A percentile compares a stretch with the other conserved stretches of the same genome.
Evolutionary conservation across 164 flowering plant genomes (phyloP).

Genomic region (Warburgia ugandensis): DNA sequence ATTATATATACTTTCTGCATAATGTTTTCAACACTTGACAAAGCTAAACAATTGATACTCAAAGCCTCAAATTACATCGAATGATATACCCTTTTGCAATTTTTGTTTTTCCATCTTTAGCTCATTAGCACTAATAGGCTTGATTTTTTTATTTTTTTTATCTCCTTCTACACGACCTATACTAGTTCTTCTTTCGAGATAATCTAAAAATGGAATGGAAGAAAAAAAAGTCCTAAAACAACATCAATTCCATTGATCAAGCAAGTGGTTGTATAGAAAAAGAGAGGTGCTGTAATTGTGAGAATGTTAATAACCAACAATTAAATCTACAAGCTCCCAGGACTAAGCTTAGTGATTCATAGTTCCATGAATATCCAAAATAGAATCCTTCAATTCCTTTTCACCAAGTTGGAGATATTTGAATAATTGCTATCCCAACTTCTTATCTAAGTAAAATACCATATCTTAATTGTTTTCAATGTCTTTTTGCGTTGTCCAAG

Average conservation of each 20-base stretch:
- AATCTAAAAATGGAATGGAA: not conserved
- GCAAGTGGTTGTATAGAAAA: too few species aligned
- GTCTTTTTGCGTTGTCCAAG: constrained; percentile 54
- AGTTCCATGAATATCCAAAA: constrained; percentile 85
- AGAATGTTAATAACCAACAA: not conserved
- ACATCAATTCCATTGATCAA: too few species aligned
- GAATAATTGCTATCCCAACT: constrained; percentile 84
- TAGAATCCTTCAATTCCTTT: constrained; percentile 73
- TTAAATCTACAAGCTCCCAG: not conserved
- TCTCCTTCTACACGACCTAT: constrained; percentile 26
- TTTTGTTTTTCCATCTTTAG: constrained; percentile 98
- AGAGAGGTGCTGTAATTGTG: too few species aligned
- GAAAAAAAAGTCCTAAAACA: not conserved
- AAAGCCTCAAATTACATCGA: too few species aligned
- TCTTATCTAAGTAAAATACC: constrained; percentile 62
- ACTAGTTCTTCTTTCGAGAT: not conserved
- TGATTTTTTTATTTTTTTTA: constrained; percentile 86
- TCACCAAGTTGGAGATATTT: constrained; percentile 59
- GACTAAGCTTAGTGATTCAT: constrained; percentile 88
- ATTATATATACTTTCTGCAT: too few species aligned
- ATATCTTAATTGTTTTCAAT: constrained; percentile 74
- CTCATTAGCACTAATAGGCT: constrained; percentile 95
- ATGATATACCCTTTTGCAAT: constrained; percentile 96
- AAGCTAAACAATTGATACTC: too few species aligned
- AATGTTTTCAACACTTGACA: too few species aligned